Base-by-base conservation (phyloP, 768 basidiomycete genomes). In the Coprinopsis sp. region DNA sequence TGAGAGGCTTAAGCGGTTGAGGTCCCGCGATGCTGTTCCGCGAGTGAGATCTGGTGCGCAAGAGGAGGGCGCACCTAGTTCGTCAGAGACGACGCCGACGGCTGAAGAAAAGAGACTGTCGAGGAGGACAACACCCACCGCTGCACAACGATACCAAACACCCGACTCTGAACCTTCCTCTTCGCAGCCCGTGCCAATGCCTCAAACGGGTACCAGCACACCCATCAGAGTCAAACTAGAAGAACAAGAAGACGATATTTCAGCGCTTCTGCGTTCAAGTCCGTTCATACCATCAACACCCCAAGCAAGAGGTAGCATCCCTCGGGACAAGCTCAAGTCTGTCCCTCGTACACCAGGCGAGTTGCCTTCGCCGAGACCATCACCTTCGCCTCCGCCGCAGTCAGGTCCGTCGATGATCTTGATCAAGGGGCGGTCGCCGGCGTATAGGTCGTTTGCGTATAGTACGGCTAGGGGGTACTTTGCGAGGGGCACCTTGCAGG, bases 291-390 rank as follows among this genome's bases (percentile, higher is more conserved):
- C n/a, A 6, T 16, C 24, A 3, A 31, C 39, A 12, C 24, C 39
- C 27, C 19, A 24, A 12, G 3, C 12, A 27, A 18, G 5, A 4
- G 4, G 19, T 4, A 33, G 12, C 7, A 28, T 22, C 11, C 33
- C 34, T 16, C 18, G 44, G 23, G 29, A 36, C n/a, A 21, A 13
- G 40, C 6, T 30, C 16, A 37, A 30, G 11, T 36, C 47, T 2
- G 27, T 37, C 22, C 50, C 43, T 2, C 39, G 40, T 13, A 43
- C 47, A 12, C 47, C 46, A 16, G 50, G 50, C 22, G 50, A 51
- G 24, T 40, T 51, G 12, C 50, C 50, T 6, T 47, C 45, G 3
- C 50, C 50, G 2, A 29, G 50, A 14, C 50, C 50, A 18, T 51
- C 50, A 22, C 50, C 50, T 7, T 44, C 49, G n/a, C 49, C 49